Evolutionary conservation across 1,284 basidiomycete genomes (phyloP).

Genomic region (Ceratobasidium sp.): DNA sequence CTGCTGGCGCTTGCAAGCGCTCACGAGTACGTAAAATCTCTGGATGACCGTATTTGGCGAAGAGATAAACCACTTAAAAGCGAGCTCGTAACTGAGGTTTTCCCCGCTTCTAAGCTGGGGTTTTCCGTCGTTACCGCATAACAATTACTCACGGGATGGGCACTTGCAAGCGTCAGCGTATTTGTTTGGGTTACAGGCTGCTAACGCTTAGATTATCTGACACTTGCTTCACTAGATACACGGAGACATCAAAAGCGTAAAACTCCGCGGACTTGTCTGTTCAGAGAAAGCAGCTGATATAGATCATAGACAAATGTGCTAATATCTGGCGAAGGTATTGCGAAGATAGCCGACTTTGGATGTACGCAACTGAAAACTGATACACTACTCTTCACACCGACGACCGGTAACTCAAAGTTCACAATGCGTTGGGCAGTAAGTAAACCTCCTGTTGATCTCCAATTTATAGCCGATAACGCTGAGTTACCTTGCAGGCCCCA

Average conservation of each 20-base stretch:
- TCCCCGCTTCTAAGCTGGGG: no score
- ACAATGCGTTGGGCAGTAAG: slow-evolving; percentile 15
- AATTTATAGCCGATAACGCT: no score
- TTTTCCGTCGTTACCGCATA: no score
- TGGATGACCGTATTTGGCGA: no score
- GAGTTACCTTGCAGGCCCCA: neutral
- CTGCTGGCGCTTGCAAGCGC: no score
- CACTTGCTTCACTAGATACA: neutral
- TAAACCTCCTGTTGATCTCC: no score
- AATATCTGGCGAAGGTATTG: neutral
- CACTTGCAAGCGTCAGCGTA: no score
- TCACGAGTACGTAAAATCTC: no score
- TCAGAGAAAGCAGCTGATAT: neutral
- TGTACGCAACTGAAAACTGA: neutral
- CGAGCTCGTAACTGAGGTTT: no score
- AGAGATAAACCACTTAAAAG: no score
- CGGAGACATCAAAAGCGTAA: slow-evolving; percentile 14
- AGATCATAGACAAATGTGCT: slow-evolving; percentile 11
- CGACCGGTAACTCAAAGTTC: neutral
- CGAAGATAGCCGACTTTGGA: slow-evolving; percentile 11
- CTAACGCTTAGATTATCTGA: neutral
- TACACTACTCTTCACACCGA: neutral
- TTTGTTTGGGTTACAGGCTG: no score
- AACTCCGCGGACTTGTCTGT: neutral
- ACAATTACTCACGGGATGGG: no score